phyloP scores from a whole-genome alignment of 768 basidiomycete species.

The Hypsizygus marmoreus region DNA sequence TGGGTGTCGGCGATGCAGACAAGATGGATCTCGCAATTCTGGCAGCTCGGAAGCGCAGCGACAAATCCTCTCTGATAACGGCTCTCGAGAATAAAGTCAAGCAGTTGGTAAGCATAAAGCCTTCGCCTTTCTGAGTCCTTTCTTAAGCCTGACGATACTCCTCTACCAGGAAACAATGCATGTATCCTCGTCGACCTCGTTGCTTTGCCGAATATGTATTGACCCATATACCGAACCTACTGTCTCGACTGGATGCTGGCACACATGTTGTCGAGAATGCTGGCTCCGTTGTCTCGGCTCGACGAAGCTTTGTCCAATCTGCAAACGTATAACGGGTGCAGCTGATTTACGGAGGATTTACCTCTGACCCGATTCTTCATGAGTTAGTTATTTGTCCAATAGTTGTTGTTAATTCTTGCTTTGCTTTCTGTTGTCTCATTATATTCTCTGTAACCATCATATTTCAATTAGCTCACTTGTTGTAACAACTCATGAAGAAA shows the following conservation, averaged over 20 bases:
- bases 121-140: not conserved
- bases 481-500: constrained; percentile 1
- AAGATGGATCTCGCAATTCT: constrained; percentile 51
- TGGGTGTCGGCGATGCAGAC: constrained; percentile 44
- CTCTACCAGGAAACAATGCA: constrained; percentile 42
- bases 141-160: constrained; percentile 2
- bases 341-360: constrained; percentile 77
- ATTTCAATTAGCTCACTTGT: constrained; percentile 13
- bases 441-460: constrained; percentile 4
- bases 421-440: not conserved
- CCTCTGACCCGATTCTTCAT: too few relatives aligned
- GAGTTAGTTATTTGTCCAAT: constrained; percentile 7
- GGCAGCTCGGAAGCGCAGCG: constrained; percentile 48
- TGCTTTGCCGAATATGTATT: constrained; percentile 76
- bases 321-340: constrained; percentile 81
- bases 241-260: constrained; percentile 85
- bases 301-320: constrained; percentile 83
- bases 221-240: constrained; percentile 80
- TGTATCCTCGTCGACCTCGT: constrained; percentile 41
- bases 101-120: constrained; percentile 49
- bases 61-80: constrained; percentile 47
- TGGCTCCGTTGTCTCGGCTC: constrained; percentile 85
- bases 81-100: constrained; percentile 66
- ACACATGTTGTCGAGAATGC: constrained; percentile 80
- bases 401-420: constrained; percentile 4